Evolutionary conservation across 1,284 basidiomycete species (phyloP), one percentile per base, ranked within the genome.

Genomic region (Crucibulum parvulum): DNA sequence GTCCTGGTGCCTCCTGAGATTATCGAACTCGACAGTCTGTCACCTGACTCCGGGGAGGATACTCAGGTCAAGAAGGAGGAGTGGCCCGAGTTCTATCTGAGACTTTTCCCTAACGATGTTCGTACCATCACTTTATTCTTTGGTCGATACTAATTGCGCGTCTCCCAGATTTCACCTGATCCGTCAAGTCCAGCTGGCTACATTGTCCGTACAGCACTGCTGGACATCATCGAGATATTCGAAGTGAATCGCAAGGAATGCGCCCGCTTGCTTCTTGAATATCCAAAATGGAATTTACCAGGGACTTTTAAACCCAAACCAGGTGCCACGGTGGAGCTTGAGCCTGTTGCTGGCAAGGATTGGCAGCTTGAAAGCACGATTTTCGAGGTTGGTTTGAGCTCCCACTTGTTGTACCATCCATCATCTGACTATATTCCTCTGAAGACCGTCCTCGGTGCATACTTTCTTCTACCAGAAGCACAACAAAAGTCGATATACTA

Each of bases 201-300:
- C 73, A 84, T 91, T 35, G 84, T 98, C 15, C 91, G 92, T 31
- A 86, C 90, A 8, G 82, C 91, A 34, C 74, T 98, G 8, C 78
- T 88, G n/a, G 96, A 99, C 72, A 87, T 93, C 51, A 79, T 98
- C 56, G 89, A 95, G 66, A 91, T 99, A 36, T 99, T 94, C 72
- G 97, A 99, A 75, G 88, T 98, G 51, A 99, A 99, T 75, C 88
- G 97, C 56, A 98, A 98, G 75, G 97, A 99, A 70, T 94, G 92
- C 67, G 95, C 97, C 2, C 84, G 92, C 10, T 78, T 98, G 10
- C 82, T 99, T 3, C 84, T 99, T 43, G 92, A 96, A 67, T 89
- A 95, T 53, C 93, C 95, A 0, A 92, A 91, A 68, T 98, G 95
- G 93, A 85, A 91, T 54, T 75, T 90, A 1, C 81, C 85, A 7